A percentile compares a stretch with the other conserved stretches of the same genome.
Conservation (phyloP, 805 yeast species). For the Yarrowia sp. region DNA sequence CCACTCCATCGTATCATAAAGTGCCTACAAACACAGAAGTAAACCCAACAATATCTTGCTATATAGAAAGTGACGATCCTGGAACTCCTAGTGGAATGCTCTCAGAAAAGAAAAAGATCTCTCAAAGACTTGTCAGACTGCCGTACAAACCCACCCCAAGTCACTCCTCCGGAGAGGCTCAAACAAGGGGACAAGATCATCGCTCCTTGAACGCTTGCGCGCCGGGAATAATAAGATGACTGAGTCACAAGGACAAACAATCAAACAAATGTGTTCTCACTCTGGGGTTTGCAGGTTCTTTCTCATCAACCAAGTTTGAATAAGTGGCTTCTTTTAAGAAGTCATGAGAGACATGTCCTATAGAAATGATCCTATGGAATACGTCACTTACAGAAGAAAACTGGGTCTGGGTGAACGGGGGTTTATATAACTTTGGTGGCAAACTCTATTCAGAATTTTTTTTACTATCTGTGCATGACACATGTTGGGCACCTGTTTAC, state of each 20-base stretch:
- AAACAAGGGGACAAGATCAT: constrained; percentile 96
- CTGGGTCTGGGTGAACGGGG: constrained; percentile 27
- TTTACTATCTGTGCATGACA: constrained; percentile 8
- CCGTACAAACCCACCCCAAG: constrained; percentile 97
- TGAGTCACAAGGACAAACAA: constrained; percentile 57
- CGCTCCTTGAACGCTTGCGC: constrained; percentile 63
- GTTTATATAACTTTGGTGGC: background rate
- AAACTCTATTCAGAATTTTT: background rate
- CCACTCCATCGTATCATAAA: no score
- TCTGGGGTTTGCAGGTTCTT: constrained; percentile 90
- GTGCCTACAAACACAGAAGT: no score
- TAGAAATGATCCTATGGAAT: constrained; percentile 99
- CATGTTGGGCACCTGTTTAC: background rate
- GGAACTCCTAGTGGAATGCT: constrained; percentile 1
- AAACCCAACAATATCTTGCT: background rate
- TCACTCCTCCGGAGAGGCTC: constrained; percentile 85
- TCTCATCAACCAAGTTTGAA: constrained; percentile 99
- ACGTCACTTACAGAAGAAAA: constrained; percentile 65
- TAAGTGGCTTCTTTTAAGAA: constrained; percentile 99
- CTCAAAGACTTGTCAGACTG: constrained; percentile 93
- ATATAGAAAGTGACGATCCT: constrained; percentile 4
- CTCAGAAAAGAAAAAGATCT: background rate
- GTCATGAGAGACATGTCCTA: constrained; percentile 98
- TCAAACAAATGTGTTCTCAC: constrained; percentile 66
- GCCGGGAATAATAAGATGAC: constrained; percentile 30